phyloP scores from a whole-genome alignment of 768 basidiomycete genomes.

The Pleurotus citrinopileatus region DNA sequence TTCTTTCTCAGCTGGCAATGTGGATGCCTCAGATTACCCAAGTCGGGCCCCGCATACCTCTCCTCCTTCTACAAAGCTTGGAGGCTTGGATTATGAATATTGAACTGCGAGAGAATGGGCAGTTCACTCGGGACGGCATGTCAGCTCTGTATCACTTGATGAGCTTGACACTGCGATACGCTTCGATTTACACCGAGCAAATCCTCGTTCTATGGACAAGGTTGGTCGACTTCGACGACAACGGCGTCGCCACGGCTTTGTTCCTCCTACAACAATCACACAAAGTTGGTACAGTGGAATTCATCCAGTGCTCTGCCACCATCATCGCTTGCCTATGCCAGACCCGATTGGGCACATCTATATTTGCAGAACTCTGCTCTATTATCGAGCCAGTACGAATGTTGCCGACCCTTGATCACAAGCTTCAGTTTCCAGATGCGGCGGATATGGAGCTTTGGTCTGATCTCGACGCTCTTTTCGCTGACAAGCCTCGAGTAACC shows the following conservation, averaged over 20 bases:
- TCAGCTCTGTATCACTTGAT: conserved; percentile 77
- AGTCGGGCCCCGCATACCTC: conserved; percentile 22
- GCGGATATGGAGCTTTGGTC: conserved; percentile 77
- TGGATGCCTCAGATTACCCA: conserved; percentile 64
- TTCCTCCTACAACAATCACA: conserved; percentile 88
- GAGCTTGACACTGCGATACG: conserved; percentile 76
- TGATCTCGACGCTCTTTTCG: conserved; percentile 74
- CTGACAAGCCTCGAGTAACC: conserved; percentile 63
- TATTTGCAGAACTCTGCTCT: conserved; percentile 82
- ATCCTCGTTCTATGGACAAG: conserved; percentile 77
- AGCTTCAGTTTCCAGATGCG: conserved; percentile 55
- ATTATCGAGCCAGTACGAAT: conserved; percentile 84
- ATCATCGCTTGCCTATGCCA: conserved; percentile 84
- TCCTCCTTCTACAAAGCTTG: conserved; percentile 73
- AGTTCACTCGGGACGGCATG: conserved; percentile 56
- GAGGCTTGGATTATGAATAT: conserved; percentile 84
- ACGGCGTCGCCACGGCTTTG: conserved; percentile 75
- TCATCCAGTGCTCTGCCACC: conserved; percentile 75
- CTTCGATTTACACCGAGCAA: conserved; percentile 74
- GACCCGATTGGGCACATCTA: conserved; percentile 63
- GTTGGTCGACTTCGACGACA: conserved; percentile 70
- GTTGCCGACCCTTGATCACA: conserved; percentile 75
- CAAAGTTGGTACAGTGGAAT: conserved; percentile 75
- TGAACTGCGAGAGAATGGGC: conserved; percentile 60
- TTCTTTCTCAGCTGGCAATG: conserved; percentile 68